Percentiles rank a stretch among this genome's conserved stretches.
Evolutionary conservation across 228 moss, liverwort and hornwort genomes (phyloP).

Genomic region (Sphagnum fallax): DNA sequence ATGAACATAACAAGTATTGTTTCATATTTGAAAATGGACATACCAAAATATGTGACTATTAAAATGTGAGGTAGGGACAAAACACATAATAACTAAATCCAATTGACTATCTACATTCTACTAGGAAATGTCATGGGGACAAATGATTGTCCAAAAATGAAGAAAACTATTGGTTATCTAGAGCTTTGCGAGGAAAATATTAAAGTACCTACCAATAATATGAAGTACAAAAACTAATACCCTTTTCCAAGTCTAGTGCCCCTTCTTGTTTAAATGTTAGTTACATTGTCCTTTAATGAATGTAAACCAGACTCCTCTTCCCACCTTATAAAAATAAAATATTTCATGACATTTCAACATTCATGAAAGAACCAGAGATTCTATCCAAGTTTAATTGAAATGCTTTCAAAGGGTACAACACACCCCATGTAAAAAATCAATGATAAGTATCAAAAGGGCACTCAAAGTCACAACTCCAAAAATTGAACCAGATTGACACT

Average conservation of each 20-base stretch:
- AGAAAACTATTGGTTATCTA: neutral
- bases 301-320: no score
- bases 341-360: no score
- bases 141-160: neutral
- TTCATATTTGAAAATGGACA: no score
- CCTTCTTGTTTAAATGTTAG: conserved; percentile 14
- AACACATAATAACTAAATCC: no score
- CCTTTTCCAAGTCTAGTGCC: conserved; percentile 55
- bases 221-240: conserved; percentile 66
- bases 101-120: neutral
- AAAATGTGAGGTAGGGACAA: no score
- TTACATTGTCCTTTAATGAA: no score
- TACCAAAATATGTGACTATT: no score
- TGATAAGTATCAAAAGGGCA: conserved; percentile 91
- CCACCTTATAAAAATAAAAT: no score
- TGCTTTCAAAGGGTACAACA: no score
- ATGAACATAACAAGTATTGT: no score
- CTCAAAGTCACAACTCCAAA: conserved; percentile 82
- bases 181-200: neutral
- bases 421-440: conserved; percentile 59
- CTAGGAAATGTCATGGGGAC: neutral
- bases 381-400: no score
- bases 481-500: conserved; percentile 94
- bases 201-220: conserved; percentile 55
- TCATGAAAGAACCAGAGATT: no score